A percentile compares a stretch with the other conserved stretches of the same genome.
Evolutionary conservation across 257 asterid genomes (phyloP).

Genomic region (Echium plantagineum): DNA sequence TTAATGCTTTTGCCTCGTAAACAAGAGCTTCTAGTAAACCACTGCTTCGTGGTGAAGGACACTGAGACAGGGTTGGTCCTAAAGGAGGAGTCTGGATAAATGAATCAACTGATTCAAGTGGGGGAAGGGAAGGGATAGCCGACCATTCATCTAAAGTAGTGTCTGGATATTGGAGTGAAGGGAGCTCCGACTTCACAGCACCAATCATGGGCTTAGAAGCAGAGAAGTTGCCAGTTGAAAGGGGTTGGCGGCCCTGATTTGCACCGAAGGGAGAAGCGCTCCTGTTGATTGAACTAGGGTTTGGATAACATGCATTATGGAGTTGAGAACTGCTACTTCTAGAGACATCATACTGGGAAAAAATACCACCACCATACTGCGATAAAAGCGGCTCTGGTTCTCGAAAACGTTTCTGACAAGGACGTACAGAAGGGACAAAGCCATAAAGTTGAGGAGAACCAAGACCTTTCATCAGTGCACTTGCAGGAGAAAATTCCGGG

Average conservation of each 20-base stretch:
- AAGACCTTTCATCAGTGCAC: slow-evolving; percentile 23
- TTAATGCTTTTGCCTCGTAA: slow-evolving; percentile 29
- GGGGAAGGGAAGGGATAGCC: slow-evolving; percentile 17
- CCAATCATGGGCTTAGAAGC: slow-evolving; percentile 48
- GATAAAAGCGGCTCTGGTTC: slow-evolving; percentile 33
- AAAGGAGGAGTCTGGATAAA: slow-evolving; percentile 31
- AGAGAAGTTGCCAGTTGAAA: slow-evolving; percentile 41
- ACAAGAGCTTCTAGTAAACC: slow-evolving; percentile 60
- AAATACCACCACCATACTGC: slow-evolving; percentile 19
- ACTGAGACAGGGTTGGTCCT: slow-evolving; percentile 27
- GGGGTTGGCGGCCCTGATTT: slow-evolving; percentile 28
- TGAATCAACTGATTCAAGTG: slow-evolving; percentile 38
- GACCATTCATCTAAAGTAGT: slow-evolving; percentile 38
- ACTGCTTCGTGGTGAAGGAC: slow-evolving; percentile 48
- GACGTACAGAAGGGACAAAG: slow-evolving; percentile 27
- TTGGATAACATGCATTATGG: slow-evolving; percentile 24
- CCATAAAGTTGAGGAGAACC: slow-evolving; percentile 30
- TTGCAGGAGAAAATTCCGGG: slow-evolving; percentile 22
- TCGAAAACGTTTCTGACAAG: slow-evolving; percentile 23
- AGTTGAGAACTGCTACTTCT: slow-evolving; percentile 24
- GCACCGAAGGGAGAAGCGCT: slow-evolving; percentile 24
- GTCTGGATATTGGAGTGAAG: slow-evolving; percentile 72
- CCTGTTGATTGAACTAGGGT: slow-evolving; percentile 22
- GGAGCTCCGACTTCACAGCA: slow-evolving; percentile 72
- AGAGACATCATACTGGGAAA: slow-evolving; percentile 18